Evolutionary conservation across 352 stramenopile genomes (phyloP).

Genomic region (Globisporangium spinosum): DNA sequence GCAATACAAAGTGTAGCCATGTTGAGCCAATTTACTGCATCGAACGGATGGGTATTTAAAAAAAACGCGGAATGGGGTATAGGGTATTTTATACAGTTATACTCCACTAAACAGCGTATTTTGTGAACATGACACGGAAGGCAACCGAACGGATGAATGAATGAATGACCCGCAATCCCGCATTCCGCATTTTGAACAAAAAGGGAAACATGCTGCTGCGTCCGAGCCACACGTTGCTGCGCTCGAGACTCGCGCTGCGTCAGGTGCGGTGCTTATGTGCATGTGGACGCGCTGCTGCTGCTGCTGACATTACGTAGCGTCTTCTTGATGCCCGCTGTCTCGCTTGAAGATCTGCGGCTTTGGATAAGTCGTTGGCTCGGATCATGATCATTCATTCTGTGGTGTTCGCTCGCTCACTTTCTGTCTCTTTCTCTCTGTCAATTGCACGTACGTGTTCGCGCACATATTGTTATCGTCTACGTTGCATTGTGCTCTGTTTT

Average conservation of each 20-base stretch:
- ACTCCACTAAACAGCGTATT: no score
- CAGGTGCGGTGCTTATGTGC: neutral
- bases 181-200: conserved; percentile 3
- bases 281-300: neutral
- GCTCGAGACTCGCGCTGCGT: conserved; percentile 7
- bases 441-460: no score
- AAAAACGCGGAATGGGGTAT: no score
- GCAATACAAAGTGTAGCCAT: no score
- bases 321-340: no score
- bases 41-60: no score
- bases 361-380: neutral
- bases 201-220: conserved; percentile 9
- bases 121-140: no score
- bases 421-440: neutral
- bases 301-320: neutral
- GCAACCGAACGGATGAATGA: no score
- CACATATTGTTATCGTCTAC: neutral
- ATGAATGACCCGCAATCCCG: neutral
- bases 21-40: no score
- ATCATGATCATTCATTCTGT: neutral
- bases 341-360: no score
- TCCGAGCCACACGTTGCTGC: conserved; percentile 8
- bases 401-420: neutral
- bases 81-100: no score
- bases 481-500: neutral